Percentiles rank a stretch among this genome's conserved stretches.
Evolutionary conservation across 768 basidiomycete species (phyloP).

Genomic region (Pulveroboletus sp.): DNA sequence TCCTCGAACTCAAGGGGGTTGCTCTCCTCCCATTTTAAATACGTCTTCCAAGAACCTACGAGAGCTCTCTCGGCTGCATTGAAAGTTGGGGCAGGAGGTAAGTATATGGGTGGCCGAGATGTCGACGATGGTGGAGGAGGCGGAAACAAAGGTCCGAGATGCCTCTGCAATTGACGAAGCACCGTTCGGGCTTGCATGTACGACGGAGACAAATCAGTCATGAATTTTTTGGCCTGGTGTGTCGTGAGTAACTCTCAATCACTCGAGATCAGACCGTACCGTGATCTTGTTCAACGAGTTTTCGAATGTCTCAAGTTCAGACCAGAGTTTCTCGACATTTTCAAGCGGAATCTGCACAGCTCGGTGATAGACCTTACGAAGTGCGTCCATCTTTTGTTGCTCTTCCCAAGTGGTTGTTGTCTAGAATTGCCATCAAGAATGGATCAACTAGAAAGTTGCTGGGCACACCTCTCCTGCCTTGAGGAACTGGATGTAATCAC

Average conservation of each 20-base stretch:
- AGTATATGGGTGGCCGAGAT: conserved; percentile 43
- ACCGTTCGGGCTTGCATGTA: conserved; percentile 95
- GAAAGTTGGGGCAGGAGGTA: conserved; percentile 73
- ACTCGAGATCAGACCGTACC: conserved; percentile 32
- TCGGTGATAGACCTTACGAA: conserved; percentile 89
- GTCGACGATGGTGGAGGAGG: conserved; percentile 42
- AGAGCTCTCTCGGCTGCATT: conserved; percentile 65
- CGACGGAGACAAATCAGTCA: conserved; percentile 85
- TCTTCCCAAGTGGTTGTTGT: conserved; percentile 89
- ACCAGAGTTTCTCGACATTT: conserved; percentile 90
- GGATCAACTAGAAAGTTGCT: background rate
- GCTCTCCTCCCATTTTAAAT: conserved; percentile 92
- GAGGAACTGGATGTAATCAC: conserved; percentile 89
- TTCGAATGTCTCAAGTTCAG: conserved; percentile 91
- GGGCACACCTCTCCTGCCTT: conserved; percentile 67
- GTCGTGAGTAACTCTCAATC: conserved; percentile 9
- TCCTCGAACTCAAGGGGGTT: conserved; percentile 93
- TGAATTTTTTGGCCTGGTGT: conserved; percentile 85
- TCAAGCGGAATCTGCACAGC: conserved; percentile 93
- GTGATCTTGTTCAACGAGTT: conserved; percentile 85
- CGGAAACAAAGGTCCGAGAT: conserved; percentile 59
- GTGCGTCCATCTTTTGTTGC: conserved; percentile 90
- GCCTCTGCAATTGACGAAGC: conserved; percentile 75
- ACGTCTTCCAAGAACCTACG: conserved; percentile 85
- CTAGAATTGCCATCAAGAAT: conserved; percentile 29